phyloP scores from a whole-genome alignment of 305 asterid genomes.

The Ruellia speciosa region DNA sequence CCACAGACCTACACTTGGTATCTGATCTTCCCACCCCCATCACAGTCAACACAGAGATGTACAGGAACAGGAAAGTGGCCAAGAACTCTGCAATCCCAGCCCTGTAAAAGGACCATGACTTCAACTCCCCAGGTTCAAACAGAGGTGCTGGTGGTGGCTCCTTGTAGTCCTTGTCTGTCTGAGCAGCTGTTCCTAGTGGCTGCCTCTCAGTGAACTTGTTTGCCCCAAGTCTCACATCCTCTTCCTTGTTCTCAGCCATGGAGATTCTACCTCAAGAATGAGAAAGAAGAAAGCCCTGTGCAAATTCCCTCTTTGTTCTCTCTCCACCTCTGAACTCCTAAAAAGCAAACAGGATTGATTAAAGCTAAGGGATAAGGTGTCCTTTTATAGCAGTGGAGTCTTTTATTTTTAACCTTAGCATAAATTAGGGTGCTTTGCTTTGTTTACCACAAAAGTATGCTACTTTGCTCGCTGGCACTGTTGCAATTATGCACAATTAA shows the following conservation, averaged over 20 bases:
- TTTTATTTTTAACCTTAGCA: neutral
- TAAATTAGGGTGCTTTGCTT: conserved; percentile 11
- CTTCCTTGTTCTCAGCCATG: conserved; percentile 71
- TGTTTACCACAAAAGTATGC: neutral
- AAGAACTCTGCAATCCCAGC: conserved; percentile 86
- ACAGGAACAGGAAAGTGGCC: conserved; percentile 78
- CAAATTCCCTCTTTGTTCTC: neutral
- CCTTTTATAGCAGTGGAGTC: conserved; percentile 36
- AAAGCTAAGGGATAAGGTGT: conserved; percentile 9
- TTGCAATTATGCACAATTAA: conserved; percentile 16
- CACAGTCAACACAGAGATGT: conserved; percentile 61
- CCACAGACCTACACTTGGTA: conserved; percentile 57
- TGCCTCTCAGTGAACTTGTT: conserved; percentile 65
- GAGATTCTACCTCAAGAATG: neutral
- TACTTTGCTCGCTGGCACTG: neutral
- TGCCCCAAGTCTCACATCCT: conserved; percentile 70
- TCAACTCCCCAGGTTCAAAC: conserved; percentile 77
- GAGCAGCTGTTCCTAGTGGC: conserved; percentile 76
- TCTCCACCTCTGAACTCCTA: neutral
- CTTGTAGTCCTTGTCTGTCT: conserved; percentile 66
- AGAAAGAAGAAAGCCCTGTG: neutral
- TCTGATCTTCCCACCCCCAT: conserved; percentile 56
- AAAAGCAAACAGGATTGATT: neutral
- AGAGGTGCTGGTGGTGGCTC: conserved; percentile 86
- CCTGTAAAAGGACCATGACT: conserved; percentile 87